Evolutionary conservation across 345 rosid species (phyloP), one percentile per base, ranked within the genome.

Genomic region (Syzygium aqueum): DNA sequence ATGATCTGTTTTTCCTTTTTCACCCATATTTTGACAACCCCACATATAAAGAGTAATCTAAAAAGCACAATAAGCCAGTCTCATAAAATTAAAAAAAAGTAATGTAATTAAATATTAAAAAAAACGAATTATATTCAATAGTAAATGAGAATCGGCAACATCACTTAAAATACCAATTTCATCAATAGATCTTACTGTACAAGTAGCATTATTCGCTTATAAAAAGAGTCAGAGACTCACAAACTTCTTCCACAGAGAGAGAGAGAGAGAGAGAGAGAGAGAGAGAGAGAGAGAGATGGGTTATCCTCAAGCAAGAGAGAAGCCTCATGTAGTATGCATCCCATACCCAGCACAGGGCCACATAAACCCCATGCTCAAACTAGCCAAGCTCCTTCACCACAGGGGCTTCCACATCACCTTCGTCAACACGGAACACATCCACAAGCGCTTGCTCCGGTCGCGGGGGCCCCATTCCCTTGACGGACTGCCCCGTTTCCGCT

Each of bases 331-430:
- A 2, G 87, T 91, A 6, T 90, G 89, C 86, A 85, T 91, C 21
- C 93, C 93, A 15, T 87, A 51, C 49, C 89, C 93, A 13, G 91
- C 91, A 11, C 92, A 91, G 88, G 92, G 94, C 84, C 93, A 89
- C 85, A 86, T 91, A 33, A 90, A 88, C 57, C 89, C 93, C 2
- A 84, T 90, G 86, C 27, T 92, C 2, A 87, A 87, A 63, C 43
- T 91, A 3, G 93, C 93, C 33, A 90, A 92, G 65, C 89, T 91
- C n/a, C 90, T 92, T 85, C 88, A 88, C 56, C 88, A 52, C 46
- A 84, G 54, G 12, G 93, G 93, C 87, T 91, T 92, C 87, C 89
- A 88, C 78, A 52, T 91, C 53, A 91, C 91, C 28, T 89, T 89
- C 73, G 90, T 89, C 28, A 50, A 85, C 90, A 87, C 90, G 17